Base-by-base conservation (phyloP, 495 filamentous ascomycete genomes). In the Staphylotrichum longicolle region DNA sequence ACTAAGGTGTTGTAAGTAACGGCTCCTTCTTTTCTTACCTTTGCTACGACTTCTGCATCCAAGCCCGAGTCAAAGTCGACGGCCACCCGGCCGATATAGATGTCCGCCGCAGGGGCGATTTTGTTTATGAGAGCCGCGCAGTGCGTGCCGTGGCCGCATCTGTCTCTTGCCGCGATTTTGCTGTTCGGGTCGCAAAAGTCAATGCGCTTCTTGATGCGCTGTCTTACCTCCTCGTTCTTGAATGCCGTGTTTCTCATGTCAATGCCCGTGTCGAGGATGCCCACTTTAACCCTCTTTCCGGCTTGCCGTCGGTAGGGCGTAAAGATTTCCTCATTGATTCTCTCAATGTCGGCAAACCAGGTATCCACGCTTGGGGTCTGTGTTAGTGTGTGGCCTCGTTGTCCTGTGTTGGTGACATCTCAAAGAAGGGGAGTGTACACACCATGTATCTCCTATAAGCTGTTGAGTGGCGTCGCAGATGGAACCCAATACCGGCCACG, bases 201-300 rank as follows among this genome's bases (percentile, higher is more conserved):
- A 27, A 50, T 2, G 47, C 47, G 47, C 47, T 50, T 50, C 9
- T 50, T 50, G 32, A 50, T 50, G 27, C 47, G 47, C 47, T 0
- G 32, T n/a, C 27, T 5, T 4, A 50, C 47, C 47, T 33, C 30
- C 7, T 50, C 47, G 6, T 34, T 10, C 30, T 50, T 32, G 32
- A 50, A 50, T 9, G 11, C 27, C 27, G 30, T n/a, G 47, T 50
- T 50, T 8, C 34, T 50, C 47, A 50, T 33, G 47, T 50, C 47
- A 10, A 50, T 50, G 30, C 47, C 47, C 47, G 47, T 50, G 47
- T 50, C 47, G 5, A 50, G 47, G 47, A 50, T 50, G 47, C 47
- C 47, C 3, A 50, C 30, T 34, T 50, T 50, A 8, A 50, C 47
- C 47, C 47, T 9, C 47, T 50, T 50, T 30, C 47, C 27, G 30